Evolutionary conservation across 345 rosid species (phyloP).

Genomic region (Tarenaya hassleriana): DNA sequence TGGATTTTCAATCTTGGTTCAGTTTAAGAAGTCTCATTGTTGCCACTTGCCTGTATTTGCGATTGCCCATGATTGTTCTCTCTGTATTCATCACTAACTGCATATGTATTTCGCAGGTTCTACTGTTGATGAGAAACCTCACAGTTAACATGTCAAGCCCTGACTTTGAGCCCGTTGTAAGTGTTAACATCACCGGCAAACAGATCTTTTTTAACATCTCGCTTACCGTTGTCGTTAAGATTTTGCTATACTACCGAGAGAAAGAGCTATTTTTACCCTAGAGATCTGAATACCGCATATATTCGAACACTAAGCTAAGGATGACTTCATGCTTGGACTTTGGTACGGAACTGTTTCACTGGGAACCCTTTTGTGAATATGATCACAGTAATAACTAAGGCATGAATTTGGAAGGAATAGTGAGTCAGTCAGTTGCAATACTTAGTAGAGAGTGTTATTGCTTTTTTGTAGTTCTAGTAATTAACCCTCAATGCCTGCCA

Average conservation of each 20-base stretch:
- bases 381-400: too few relatives aligned
- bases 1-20: constrained; percentile 1
- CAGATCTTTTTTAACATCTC: constrained; percentile 2
- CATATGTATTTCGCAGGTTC: constrained; percentile 47
- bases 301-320: too few relatives aligned
- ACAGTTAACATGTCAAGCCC: constrained; percentile 78
- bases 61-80: constrained; percentile 12
- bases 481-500: constrained; percentile 3
- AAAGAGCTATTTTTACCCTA: constrained; percentile 1
- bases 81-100: not conserved
- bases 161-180: constrained; percentile 80
- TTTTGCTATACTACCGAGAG: not conserved
- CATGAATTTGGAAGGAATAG: not conserved
- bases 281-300: not conserved
- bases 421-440: not conserved
- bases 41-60: constrained; percentile 6
- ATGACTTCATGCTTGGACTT: too few relatives aligned
- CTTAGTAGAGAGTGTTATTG: not conserved
- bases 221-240: constrained; percentile 1
- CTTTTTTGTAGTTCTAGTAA: not conserved
- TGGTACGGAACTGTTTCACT: too few relatives aligned
- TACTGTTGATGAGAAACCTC: constrained; percentile 86
- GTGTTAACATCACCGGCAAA: constrained; percentile 29
- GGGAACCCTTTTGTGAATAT: too few relatives aligned
- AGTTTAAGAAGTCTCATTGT: not conserved